Evolutionary conservation across 148 eudicot genomes (phyloP).

Genomic region (Polygonum aviculare): DNA sequence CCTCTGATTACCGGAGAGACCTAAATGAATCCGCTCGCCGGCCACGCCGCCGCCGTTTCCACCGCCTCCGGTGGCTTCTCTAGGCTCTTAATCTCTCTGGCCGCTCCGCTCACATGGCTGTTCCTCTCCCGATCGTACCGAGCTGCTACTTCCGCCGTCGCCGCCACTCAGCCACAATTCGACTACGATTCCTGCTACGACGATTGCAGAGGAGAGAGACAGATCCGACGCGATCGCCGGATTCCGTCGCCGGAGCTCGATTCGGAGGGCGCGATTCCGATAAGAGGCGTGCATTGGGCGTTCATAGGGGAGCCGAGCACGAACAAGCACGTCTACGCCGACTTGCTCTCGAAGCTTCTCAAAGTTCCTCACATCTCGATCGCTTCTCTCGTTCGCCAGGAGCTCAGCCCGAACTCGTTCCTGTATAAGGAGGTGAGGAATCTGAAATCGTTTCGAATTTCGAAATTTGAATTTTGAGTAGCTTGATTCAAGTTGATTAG

Average conservation of each 20-base stretch:
- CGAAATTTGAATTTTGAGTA: neutral
- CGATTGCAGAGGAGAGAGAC: neutral
- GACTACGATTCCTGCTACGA: slow-evolving; percentile 20
- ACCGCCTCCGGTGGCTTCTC: neutral
- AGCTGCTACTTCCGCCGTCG: slow-evolving; percentile 11
- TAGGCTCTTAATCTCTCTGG: neutral
- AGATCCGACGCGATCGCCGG: neutral
- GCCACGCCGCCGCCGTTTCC: neutral
- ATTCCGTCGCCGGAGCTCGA: slow-evolving; percentile 8
- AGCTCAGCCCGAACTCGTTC: slow-evolving; percentile 26
- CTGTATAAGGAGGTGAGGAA: slow-evolving; percentile 24
- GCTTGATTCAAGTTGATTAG: neutral
- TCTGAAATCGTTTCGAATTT: neutral
- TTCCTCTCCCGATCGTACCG: slow-evolving; percentile 14
- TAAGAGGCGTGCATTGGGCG: slow-evolving; percentile 37
- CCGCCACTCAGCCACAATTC: slow-evolving; percentile 25
- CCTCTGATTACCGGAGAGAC: neutral
- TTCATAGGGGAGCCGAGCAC: slow-evolving; percentile 36
- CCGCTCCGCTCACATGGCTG: neutral
- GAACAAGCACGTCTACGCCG: slow-evolving; percentile 28
- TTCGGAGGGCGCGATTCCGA: slow-evolving; percentile 13
- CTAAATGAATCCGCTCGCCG: neutral
- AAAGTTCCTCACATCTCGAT: slow-evolving; percentile 30
- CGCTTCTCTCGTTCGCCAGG: slow-evolving; percentile 28
- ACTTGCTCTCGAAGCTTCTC: slow-evolving; percentile 27